Evolutionary conservation across 345 rosid genomes (phyloP).

Genomic region (rapeseed (Brassica napus)): Da-Ae NC_063440.1:14854501-14855000

Average conservation of each 20-base stretch:
- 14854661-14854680: constrained; percentile 60
- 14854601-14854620: background rate
- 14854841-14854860: constrained; percentile 57
- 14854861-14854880: constrained; percentile 64
- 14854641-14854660: constrained; percentile 77
- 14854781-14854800: constrained; percentile 41
- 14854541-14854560: constrained; percentile 64
- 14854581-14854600: background rate
- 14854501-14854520: constrained; percentile 68
- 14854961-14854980: constrained; percentile 10
- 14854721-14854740: constrained; percentile 65
- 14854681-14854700: constrained; percentile 52
- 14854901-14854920: constrained; percentile 51
- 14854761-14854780: constrained; percentile 40
- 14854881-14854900: constrained; percentile 87
- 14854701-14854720: constrained; percentile 75
- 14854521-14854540: constrained; percentile 74
- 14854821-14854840: constrained; percentile 59
- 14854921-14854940: background rate
- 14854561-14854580: constrained; percentile 23
- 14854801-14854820: constrained; percentile 64
- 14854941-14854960: background rate
- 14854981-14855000: constrained; percentile 50
- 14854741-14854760: constrained; percentile 38
- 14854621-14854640: constrained; percentile 13